Evolutionary conservation across 805 yeast species (phyloP).

Genomic region (Zygosaccharomyces kombuchaensis): DNA sequence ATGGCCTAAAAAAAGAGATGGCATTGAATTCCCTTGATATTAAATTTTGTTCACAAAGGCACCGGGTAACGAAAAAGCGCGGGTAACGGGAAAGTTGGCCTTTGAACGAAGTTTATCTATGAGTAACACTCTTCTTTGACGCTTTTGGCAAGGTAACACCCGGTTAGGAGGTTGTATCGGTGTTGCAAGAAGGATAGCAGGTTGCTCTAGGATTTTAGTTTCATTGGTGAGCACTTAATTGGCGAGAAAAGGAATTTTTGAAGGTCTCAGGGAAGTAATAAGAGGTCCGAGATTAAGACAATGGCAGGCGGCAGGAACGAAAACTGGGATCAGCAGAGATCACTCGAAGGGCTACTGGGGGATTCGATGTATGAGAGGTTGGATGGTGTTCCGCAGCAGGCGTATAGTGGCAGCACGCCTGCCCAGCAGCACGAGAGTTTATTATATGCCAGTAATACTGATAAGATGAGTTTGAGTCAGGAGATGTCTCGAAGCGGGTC

Average conservation of each 20-base stretch:
- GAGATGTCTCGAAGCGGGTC: background rate
- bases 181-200: background rate
- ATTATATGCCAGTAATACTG: conserved; percentile 12
- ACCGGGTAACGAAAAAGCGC: background rate
- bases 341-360: conserved; percentile 9
- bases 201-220: background rate
- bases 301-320: conserved; percentile 1
- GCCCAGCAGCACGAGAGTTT: conserved; percentile 27
- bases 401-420: conserved; percentile 16
- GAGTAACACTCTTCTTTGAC: background rate
- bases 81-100: background rate
- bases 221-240: background rate
- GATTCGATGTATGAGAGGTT: conserved; percentile 3
- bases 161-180: background rate
- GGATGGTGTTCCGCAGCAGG: conserved; percentile 2
- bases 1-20: background rate
- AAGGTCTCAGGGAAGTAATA: background rate
- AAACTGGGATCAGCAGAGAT: conserved; percentile 7
- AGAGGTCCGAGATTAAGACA: background rate
- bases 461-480: background rate
- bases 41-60: background rate
- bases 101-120: background rate
- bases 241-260: background rate
- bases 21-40: background rate
- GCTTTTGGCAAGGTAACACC: background rate